Conservation (phyloP, 2,329 filamentous ascomycete genomes). For the Bretziella fagacearum region DNA sequence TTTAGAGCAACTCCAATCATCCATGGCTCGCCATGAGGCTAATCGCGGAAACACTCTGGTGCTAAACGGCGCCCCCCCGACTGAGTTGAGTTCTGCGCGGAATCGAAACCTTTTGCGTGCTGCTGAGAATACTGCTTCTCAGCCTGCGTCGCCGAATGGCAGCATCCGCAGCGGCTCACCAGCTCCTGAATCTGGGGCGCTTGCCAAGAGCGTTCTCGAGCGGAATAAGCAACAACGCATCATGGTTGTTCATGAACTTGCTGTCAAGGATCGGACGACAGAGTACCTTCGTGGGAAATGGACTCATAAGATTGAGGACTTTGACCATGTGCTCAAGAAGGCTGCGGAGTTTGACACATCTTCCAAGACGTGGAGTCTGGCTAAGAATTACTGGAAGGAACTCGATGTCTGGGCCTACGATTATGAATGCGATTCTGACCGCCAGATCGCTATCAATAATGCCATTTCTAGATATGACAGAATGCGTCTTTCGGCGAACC, state of each 20-base stretch:
- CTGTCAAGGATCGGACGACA: conserved; percentile 34
- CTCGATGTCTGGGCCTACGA: conserved; percentile 46
- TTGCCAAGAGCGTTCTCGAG: conserved; percentile 35
- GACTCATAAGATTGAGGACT: conserved; percentile 35
- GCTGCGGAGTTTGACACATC: conserved; percentile 35
- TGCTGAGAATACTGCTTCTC: conserved; percentile 24
- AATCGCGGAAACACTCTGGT: conserved; percentile 21
- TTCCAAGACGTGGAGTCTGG: conserved; percentile 36
- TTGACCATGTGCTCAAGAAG: conserved; percentile 38
- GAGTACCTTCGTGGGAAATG: conserved; percentile 34
- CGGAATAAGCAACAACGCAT: conserved; percentile 36
- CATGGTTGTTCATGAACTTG: conserved; percentile 43
- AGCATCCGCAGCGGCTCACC: conserved; percentile 38
- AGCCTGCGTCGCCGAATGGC: conserved; percentile 39
- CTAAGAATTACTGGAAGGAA: conserved; percentile 42
- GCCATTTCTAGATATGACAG: conserved; percentile 44
- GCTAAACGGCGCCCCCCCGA: conserved; percentile 17
- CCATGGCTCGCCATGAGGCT: conserved; percentile 26
- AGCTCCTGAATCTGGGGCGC: conserved; percentile 31
- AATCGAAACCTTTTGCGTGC: conserved; percentile 9
- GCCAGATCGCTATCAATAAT: conserved; percentile 44
- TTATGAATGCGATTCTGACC: conserved; percentile 36
- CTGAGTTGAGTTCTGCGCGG: background rate
- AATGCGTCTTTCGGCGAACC: conserved; percentile 36
- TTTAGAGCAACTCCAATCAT: conserved; percentile 32